Base-by-base conservation (phyloP, 1,139 yeast species). In the Nadsonia commutata region DNA sequence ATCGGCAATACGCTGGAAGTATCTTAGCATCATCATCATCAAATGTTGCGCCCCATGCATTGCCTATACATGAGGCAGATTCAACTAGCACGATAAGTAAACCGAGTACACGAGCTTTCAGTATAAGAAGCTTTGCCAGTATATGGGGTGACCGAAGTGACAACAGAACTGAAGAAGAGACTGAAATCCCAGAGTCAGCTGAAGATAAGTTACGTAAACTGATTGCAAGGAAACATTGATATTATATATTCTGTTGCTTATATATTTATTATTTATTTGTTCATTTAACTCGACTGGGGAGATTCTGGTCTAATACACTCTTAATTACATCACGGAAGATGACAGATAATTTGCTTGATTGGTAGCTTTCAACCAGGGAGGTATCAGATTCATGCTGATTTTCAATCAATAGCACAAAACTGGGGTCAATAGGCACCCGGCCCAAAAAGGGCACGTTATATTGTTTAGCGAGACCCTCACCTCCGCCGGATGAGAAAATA, bases 401-500 rank as follows among this genome's bases (percentile, higher is more conserved):
- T 58, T 90, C 98, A 17, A 90, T 74, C 70, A 85, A 63, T 51
- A 82, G 86, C 20, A 84, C 94, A 64, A 90, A 90, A 42, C 70
- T 72, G 1, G 98, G 98, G 55, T 90, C 98, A 21, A 93, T 84
- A 1, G 98, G 98, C 2, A 93, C 76, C 45, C 76, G 76, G 0
- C 97, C 98, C 51, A 93, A 65, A 54, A 79, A 86, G 7, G 78
- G 75, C 37, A 90, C 64, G 4, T 67, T 62, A 48, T 76, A 70
- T 43, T 73, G 73, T 33, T 69, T 65, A 22, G 96, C 80, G 43
- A 93, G 65, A 17, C 63, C 64, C 52, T 72, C 62, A 1, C 98
- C 99, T n/a, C 99, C 99, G 3, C 97, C 98, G 42, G 80, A 74
- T 53, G 88, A 82, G 58, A 93, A 93, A 23, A 93, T 83, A 57